A percentile compares a stretch with the other conserved stretches of the same genome.
These are phyloP conservation scores for Fusarium buxicola DNA, from an alignment of 2,329 filamentous ascomycete genomes.

Conservation along the genomic window DNA sequence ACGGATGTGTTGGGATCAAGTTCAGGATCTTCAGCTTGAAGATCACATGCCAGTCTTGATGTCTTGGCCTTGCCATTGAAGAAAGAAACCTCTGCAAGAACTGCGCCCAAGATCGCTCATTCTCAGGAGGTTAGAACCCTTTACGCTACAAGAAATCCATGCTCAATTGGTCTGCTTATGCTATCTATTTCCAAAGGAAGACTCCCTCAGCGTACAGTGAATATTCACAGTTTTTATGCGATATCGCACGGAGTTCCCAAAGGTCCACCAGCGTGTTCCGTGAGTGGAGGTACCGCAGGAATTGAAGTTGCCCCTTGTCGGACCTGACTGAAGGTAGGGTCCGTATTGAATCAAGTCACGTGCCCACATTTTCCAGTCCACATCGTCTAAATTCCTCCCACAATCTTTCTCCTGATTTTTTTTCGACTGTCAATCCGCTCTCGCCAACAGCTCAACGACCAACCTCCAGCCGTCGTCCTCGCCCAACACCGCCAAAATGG, in stretches of 20 bases:
- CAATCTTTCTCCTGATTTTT: conserved; percentile 25
- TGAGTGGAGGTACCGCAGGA: too few relatives aligned
- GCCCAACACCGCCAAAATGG: conserved; percentile 67
- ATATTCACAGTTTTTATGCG: neutral
- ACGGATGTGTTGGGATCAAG: too few relatives aligned
- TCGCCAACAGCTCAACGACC: conserved; percentile 51
- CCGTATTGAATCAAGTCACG: conserved; percentile 47
- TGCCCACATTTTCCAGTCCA: conserved; percentile 38
- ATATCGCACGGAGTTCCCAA: neutral
- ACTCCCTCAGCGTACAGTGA: neutral
- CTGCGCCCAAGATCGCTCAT: neutral
- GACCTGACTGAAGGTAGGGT: too few relatives aligned
- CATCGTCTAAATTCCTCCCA: conserved; percentile 49
- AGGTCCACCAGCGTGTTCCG: too few relatives aligned
- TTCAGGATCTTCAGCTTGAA: neutral
- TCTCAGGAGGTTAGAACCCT: too few relatives aligned
- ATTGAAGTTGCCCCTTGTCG: too few relatives aligned
- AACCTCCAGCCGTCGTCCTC: conserved; percentile 41
- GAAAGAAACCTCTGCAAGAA: too few relatives aligned
- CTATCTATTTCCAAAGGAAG: too few relatives aligned
- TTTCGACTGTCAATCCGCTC: conserved; percentile 35
- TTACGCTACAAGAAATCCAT: too few relatives aligned
- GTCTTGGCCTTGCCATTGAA: too few relatives aligned
- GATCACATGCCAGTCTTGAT: neutral
- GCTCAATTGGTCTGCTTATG: neutral